Percentiles rank a stretch among this genome's conserved stretches.
phyloP scores from a whole-genome alignment of 768 basidiomycete genomes.

The Termitomyces sp. region DNA sequence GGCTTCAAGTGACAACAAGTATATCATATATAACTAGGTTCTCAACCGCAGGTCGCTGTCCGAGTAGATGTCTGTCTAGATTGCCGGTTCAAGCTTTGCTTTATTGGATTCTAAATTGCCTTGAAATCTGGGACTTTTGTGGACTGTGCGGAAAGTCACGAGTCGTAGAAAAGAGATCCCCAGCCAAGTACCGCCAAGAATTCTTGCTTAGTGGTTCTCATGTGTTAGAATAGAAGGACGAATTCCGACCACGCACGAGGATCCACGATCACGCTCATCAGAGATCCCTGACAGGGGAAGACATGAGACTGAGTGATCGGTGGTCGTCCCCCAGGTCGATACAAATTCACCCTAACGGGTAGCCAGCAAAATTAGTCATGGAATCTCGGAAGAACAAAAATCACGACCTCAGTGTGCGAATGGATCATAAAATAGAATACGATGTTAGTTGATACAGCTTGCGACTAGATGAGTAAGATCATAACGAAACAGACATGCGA shows the following conservation, averaged over 20 bases:
- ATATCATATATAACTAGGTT: background rate
- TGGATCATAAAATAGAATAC: constrained; percentile 14
- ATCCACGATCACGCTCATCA: constrained; percentile 4
- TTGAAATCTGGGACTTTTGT: background rate
- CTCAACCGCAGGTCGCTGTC: background rate
- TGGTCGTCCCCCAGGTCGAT: background rate
- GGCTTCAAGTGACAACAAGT: background rate
- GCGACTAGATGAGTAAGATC: constrained; percentile 23
- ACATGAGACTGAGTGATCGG: background rate
- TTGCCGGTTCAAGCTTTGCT: background rate
- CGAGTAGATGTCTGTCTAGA: background rate
- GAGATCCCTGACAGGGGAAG: constrained; percentile 4
- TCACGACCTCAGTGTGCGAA: background rate
- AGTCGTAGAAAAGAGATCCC: background rate
- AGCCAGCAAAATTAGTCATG: constrained; percentile 12
- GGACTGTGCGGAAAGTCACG: background rate
- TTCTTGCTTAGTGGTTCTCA: background rate
- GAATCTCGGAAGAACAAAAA: constrained; percentile 21
- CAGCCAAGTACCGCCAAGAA: background rate
- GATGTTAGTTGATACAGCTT: constrained; percentile 27
- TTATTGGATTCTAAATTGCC: background rate
- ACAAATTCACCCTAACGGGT: background rate
- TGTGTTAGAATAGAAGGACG: constrained; percentile 2
- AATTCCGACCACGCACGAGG: background rate
- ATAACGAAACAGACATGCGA: constrained; percentile 14